Conservation (phyloP, 495 filamentous ascomycete species). For the Trichoderma orchidacearum region DNA sequence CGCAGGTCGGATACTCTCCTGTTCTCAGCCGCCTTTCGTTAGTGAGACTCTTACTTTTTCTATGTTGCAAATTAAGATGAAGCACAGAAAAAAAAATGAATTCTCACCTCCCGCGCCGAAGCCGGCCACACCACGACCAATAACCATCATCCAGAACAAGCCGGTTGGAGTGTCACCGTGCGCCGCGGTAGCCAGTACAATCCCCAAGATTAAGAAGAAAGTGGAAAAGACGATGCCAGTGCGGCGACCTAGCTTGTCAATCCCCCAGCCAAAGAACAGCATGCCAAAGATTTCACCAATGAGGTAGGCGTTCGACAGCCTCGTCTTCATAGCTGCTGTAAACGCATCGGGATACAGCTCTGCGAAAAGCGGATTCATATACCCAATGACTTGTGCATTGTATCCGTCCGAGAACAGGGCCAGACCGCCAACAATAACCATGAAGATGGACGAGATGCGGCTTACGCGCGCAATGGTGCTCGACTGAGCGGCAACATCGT, state of each 20-base stretch:
- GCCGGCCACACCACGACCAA: slow-evolving; percentile 16
- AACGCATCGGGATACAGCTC: neutral
- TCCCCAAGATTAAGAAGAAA: slow-evolving; percentile 5
- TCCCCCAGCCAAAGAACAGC: neutral
- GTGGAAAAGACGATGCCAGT: neutral
- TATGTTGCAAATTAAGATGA: neutral
- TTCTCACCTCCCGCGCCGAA: slow-evolving; percentile 27
- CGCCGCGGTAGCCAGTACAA: slow-evolving; percentile 17
- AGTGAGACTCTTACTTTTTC: neutral
- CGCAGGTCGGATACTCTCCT: slow-evolving; percentile 26
- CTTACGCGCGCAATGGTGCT: neutral
- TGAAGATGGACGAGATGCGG: neutral
- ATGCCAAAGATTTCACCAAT: neutral
- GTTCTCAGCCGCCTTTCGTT: neutral
- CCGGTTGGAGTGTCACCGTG: slow-evolving; percentile 11
- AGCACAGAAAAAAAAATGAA: too few relatives aligned
- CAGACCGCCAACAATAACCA: neutral
- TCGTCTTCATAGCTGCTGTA: neutral
- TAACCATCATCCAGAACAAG: neutral
- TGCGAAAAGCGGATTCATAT: neutral
- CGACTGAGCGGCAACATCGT: neutral
- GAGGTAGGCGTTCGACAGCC: neutral
- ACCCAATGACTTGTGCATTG: neutral
- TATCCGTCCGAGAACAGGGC: neutral
- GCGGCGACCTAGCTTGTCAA: neutral